These are phyloP conservation scores for Cylindrodendrum hubeiense DNA, from an alignment of 2,329 filamentous ascomycete species.

Conservation along the genomic window DNA sequence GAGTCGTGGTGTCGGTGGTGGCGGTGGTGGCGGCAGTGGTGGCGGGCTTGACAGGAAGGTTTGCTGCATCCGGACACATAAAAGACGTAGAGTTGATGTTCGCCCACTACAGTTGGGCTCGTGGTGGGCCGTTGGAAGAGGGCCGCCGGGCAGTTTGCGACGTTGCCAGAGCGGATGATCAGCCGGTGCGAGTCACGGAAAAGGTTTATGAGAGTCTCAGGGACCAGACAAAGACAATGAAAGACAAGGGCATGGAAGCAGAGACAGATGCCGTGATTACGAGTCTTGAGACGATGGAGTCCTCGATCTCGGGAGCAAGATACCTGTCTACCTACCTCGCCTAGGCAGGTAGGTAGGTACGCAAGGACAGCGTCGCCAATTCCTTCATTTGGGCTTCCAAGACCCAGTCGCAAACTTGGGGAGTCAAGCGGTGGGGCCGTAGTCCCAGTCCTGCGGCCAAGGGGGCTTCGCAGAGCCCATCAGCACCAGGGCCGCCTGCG, in stretches of 20 bases:
- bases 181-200: not conserved
- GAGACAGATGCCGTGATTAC: not conserved
- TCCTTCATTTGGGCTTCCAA: not conserved
- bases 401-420: not conserved
- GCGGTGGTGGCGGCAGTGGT: too few species aligned
- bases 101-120: too few species aligned
- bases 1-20: too few species aligned
- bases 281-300: not conserved
- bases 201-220: too few species aligned
- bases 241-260: not conserved
- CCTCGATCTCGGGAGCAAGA: not conserved
- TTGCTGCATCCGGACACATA: too few species aligned
- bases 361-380: not conserved
- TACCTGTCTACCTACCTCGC: too few species aligned
- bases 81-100: too few species aligned
- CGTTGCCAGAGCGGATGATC: not conserved
- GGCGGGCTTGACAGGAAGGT: too few species aligned
- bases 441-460: conserved; percentile 2
- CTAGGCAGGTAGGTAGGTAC: not conserved
- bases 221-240: not conserved
- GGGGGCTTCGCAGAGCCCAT: not conserved
- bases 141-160: conserved; percentile 25
- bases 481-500: not conserved
- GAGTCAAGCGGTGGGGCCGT: conserved; percentile 9
- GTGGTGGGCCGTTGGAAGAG: conserved; percentile 1